Conservation (phyloP, 2,329 filamentous ascomycete species). For the Tolypocladium amazonense region DNA sequence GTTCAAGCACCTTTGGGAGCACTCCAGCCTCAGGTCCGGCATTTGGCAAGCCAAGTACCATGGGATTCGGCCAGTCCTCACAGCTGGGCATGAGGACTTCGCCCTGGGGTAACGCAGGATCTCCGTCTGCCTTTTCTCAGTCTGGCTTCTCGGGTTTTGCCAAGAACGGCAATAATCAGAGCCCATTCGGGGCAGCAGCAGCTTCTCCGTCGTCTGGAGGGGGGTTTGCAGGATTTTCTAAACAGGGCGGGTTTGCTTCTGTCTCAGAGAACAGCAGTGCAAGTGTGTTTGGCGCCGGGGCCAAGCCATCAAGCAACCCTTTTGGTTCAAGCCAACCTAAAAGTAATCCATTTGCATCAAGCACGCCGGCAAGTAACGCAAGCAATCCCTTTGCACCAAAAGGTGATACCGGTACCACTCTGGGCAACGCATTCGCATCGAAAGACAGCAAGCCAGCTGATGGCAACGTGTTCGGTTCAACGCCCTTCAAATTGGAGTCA, state of each 20-base stretch:
- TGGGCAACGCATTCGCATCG: conserved; percentile 15
- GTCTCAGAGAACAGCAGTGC: conserved; percentile 25
- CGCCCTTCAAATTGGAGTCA: conserved; percentile 55
- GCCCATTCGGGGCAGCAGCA: conserved; percentile 24
- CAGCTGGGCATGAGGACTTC: conserved; percentile 37
- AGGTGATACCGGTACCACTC: conserved; percentile 7
- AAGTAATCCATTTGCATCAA: not conserved
- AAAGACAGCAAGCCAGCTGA: conserved; percentile 17
- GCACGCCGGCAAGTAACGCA: conserved; percentile 19
- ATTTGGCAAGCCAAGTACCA: conserved; percentile 37
- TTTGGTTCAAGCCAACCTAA: conserved; percentile 17
- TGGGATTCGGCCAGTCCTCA: conserved; percentile 44
- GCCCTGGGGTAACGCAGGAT: conserved; percentile 35
- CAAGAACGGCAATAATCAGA: conserved; percentile 20
- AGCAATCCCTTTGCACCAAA: conserved; percentile 16
- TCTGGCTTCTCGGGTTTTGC: conserved; percentile 34
- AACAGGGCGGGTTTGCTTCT: conserved; percentile 43
- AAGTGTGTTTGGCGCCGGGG: conserved; percentile 25
- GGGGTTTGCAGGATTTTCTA: conserved; percentile 45
- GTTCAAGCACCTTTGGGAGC: conserved; percentile 32
- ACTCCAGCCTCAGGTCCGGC: conserved; percentile 26
- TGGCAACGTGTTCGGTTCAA: conserved; percentile 31
- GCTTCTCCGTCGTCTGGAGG: conserved; percentile 27
- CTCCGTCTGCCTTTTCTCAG: conserved; percentile 43
- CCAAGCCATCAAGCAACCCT: conserved; percentile 23